These are phyloP conservation scores for Boletales sp. DNA, from an alignment of 768 basidiomycete species.

Conservation along the genomic window DNA sequence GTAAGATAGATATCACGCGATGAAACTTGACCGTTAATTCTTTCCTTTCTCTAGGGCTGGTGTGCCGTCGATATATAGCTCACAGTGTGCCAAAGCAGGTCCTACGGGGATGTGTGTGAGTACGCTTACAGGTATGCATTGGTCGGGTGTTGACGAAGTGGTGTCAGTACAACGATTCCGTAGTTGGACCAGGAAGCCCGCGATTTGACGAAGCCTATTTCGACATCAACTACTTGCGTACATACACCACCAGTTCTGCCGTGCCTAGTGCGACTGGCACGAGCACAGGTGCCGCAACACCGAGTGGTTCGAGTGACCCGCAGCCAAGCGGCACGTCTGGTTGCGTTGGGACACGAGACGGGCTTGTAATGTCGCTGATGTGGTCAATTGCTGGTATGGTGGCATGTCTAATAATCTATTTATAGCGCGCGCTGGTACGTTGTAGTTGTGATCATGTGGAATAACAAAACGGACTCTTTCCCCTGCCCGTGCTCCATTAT, in stretches of 20 bases:
- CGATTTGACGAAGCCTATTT: slow-evolving; percentile 61
- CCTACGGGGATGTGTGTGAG: slow-evolving; percentile 42
- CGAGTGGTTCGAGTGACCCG: neutral
- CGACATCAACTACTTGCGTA: slow-evolving; percentile 62
- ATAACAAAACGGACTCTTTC: neutral
- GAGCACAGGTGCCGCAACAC: neutral
- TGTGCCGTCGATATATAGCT: slow-evolving; percentile 36
- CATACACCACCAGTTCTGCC: slow-evolving; percentile 40
- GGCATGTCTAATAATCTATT: neutral
- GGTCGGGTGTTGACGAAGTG: neutral
- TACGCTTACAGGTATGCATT: slow-evolving; percentile 2
- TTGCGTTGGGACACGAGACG: neutral
- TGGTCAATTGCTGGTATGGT: too few relatives aligned
- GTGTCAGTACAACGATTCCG: slow-evolving; percentile 48
- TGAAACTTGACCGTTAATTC: neutral
- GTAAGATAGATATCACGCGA: slow-evolving; percentile 25
- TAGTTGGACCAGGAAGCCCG: slow-evolving; percentile 51
- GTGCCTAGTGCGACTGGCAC: slow-evolving; percentile 8
- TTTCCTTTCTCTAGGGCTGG: slow-evolving; percentile 43
- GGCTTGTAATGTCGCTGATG: too few relatives aligned
- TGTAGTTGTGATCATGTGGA: neutral
- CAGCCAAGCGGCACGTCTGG: neutral
- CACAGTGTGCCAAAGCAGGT: slow-evolving; percentile 38
- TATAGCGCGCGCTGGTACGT: neutral
- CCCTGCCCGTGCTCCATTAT: too few relatives aligned